phyloP scores from a whole-genome alignment of 2,329 filamentous ascomycete species.

The Blastomyces emzantsi region DNA sequence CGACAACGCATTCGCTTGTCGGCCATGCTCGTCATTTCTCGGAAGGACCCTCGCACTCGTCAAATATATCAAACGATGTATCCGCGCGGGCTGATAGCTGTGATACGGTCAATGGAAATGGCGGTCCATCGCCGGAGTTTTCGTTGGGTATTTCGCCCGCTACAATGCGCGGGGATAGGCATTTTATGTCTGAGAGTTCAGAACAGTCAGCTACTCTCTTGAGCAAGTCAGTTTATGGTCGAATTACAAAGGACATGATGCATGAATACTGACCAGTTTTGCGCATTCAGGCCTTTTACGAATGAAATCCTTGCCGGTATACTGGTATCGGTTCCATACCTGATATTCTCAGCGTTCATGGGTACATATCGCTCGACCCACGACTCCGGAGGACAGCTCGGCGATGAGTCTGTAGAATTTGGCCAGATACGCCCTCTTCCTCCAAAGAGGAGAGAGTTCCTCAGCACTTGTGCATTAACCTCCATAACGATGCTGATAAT shows the following conservation, averaged over 20 bases:
- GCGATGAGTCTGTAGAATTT: slow-evolving; percentile 3
- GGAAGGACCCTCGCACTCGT: not conserved
- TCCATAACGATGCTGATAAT: slow-evolving; percentile 27
- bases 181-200: not conserved
- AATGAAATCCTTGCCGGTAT: slow-evolving; percentile 1
- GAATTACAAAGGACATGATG: not conserved
- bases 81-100: not conserved
- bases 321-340: slow-evolving; percentile 1
- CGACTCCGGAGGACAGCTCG: not conserved
- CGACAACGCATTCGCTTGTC: not conserved
- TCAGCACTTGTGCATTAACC: slow-evolving; percentile 20
- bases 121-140: not conserved
- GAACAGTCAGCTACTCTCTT: not conserved
- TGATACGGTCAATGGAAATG: not conserved
- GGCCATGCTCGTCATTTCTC: not conserved
- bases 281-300: not conserved
- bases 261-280: slow-evolving; percentile 4
- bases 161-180: not conserved
- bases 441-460: not conserved
- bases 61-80: not conserved
- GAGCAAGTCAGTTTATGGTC: not conserved
- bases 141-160: not conserved
- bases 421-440: not conserved
- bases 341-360: not conserved
- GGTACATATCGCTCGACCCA: not conserved